These are phyloP conservation scores for Schizothecium vesticola DNA, from an alignment of 495 filamentous ascomycete genomes.

Conservation along the genomic window DNA sequence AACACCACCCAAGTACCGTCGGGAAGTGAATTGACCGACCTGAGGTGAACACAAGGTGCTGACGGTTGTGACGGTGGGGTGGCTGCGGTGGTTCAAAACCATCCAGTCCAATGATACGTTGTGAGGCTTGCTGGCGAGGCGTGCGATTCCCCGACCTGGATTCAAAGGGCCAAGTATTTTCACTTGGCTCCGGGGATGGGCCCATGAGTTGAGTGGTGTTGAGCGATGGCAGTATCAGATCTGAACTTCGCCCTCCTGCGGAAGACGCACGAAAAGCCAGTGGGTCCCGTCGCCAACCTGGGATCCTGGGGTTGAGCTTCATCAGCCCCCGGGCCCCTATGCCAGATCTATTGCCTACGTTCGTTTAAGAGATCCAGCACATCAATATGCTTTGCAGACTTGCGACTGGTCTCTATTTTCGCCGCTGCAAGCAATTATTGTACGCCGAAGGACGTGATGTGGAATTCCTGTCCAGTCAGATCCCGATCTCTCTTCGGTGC, in stretches of 20 bases:
- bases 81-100: neutral
- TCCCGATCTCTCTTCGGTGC: neutral
- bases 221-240: neutral
- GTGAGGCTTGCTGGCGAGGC: neutral
- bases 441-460: neutral
- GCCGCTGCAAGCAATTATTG: slow-evolving; percentile 6
- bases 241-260: neutral
- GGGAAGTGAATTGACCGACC: neutral
- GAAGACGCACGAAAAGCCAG: neutral
- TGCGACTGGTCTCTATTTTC: slow-evolving; percentile 3
- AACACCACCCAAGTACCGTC: neutral
- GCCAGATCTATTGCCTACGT: slow-evolving; percentile 2
- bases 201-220: neutral
- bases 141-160: neutral
- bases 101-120: neutral
- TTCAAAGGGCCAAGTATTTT: neutral
- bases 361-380: neutral
- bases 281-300: neutral
- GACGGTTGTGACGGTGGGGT: neutral
- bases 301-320: neutral
- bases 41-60: neutral
- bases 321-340: slow-evolving; percentile 2
- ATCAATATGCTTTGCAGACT: neutral
- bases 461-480: slow-evolving; percentile 4
- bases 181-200: neutral